Evolutionary conservation across 2,329 filamentous ascomycete species (phyloP).

Genomic region (Hysterium pulicare): DNA sequence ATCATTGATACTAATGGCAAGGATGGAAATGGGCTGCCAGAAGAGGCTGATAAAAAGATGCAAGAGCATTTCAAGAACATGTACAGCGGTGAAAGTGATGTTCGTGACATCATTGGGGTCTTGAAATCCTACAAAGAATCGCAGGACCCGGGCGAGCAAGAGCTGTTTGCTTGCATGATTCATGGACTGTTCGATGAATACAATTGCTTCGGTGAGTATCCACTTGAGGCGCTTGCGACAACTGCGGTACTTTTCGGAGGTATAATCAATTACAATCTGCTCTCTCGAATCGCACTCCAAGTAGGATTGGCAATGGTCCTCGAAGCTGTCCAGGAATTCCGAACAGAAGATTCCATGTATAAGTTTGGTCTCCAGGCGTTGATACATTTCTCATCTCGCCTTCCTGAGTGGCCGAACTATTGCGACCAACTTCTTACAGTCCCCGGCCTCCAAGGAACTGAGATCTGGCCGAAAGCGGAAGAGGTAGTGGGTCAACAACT

Average conservation of each 20-base stretch:
- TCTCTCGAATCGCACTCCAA: slow-evolving; percentile 85
- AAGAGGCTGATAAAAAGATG: slow-evolving; percentile 83
- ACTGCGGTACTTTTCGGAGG: slow-evolving; percentile 96
- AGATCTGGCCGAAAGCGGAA: slow-evolving; percentile 78
- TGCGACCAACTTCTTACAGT: slow-evolving; percentile 82
- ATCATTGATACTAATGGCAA: slow-evolving; percentile 83
- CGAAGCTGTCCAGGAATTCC: slow-evolving; percentile 87
- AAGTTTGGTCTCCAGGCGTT: slow-evolving; percentile 96
- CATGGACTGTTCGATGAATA: slow-evolving; percentile 97
- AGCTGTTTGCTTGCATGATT: slow-evolving; percentile 98
- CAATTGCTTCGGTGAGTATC: slow-evolving; percentile 90
- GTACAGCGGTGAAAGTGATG: slow-evolving; percentile 88
- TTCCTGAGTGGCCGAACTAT: slow-evolving; percentile 93
- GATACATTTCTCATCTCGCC: slow-evolving; percentile 77
- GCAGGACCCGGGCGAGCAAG: slow-evolving; percentile 77
- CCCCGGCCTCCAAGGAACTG: slow-evolving; percentile 75
- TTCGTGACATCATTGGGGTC: slow-evolving; percentile 79
- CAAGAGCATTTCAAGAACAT: slow-evolving; percentile 97
- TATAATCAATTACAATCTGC: slow-evolving; percentile 89
- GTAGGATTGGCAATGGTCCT: slow-evolving; percentile 96
- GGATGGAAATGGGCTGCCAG: slow-evolving; percentile 75
- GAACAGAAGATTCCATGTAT: slow-evolving; percentile 86
- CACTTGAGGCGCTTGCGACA: slow-evolving; percentile 89
- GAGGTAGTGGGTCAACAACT: slow-evolving; percentile 70
- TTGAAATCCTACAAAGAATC: slow-evolving; percentile 88